phyloP scores from a whole-genome alignment of 2,329 filamentous ascomycete species.

The Diaporthe amygdali region DNA sequence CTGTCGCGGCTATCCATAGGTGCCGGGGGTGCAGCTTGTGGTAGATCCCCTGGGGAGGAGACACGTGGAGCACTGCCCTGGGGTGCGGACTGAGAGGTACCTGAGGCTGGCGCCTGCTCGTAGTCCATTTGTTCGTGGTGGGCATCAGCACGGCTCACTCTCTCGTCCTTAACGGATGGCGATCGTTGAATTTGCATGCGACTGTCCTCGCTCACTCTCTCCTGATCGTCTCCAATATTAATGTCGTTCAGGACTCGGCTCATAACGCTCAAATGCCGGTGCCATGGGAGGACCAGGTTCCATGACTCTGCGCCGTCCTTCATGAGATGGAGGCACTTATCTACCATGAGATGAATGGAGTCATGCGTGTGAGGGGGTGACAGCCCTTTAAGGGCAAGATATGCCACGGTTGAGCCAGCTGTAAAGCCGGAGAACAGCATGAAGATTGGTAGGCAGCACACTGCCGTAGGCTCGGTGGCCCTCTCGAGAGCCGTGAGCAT shows the following conservation, averaged over 20 bases:
- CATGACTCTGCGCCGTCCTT: constrained; percentile 64
- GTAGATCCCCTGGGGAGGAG: constrained; percentile 36
- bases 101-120: constrained; percentile 47
- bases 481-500: constrained; percentile 61
- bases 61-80: constrained; percentile 11
- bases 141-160: constrained; percentile 58
- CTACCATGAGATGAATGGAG: constrained; percentile 61
- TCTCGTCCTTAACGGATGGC: constrained; percentile 59
- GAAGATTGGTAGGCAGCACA: constrained; percentile 67
- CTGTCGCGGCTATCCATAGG: constrained; percentile 50
- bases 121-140: constrained; percentile 64
- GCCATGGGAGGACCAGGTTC: constrained; percentile 65
- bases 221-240: constrained; percentile 42
- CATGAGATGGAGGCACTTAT: constrained; percentile 64
- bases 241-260: constrained; percentile 63
- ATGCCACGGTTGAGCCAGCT: constrained; percentile 64
- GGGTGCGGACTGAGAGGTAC: constrained; percentile 33
- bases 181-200: constrained; percentile 38
- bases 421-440: constrained; percentile 69
- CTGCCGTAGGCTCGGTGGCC: constrained; percentile 61
- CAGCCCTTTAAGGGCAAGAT: constrained; percentile 65
- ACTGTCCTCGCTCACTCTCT: constrained; percentile 40
- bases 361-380: constrained; percentile 62
- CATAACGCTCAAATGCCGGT: constrained; percentile 66
- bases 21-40: constrained; percentile 20